Evolutionary conservation across 192 early-diverging fungal species (phyloP), one percentile per base, ranked within the genome.

Genomic region (Coemansia sp.): DNA sequence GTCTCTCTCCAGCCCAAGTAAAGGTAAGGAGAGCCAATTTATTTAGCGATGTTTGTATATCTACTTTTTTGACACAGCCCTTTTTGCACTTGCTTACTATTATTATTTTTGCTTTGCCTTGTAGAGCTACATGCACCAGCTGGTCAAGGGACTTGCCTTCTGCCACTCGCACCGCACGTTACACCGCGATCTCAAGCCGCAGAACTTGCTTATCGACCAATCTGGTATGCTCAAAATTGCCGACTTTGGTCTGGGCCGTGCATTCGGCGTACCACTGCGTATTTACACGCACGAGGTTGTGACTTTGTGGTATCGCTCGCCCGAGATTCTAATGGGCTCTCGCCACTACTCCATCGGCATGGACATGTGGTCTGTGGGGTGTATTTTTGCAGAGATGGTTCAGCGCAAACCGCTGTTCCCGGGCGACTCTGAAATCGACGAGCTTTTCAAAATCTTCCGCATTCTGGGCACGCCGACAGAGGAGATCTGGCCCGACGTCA

Each of bases 321-420:
- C 97, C 5, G 97, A 99, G 85, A 95, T 98, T 65, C 82, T 99
- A 67, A 88, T 99, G 67, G 98, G 96, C 9, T 90, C 89, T 12
- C 90, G 89, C 44, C 90, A 92, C 68, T 99, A 99, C 82, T 94
- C 93, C 13, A 95, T 93, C 11, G 92, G 90, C 10, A 91, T 99
- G 36, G 98, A 99, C 80, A 97, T 99, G 87, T 99, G 98, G 98
- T 92, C 91, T 61, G 90, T 97, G 52, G 98, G 95, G 1, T 98
- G 97, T 77, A 97, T 99, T 69, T 93, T 99, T 88, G 95, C 95
- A 36, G 98, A 99, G 84, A 93, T 99, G 94, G 85, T 88, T 36
- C 77, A 82, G 41, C 85, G 91, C 43, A 78, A 77, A 18, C 93
- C 98, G 2, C 76, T 98, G 46, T 98, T 98, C 66, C 94, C 96